A percentile compares a stretch with the other conserved stretches of the same genome.
These are phyloP conservation scores for Ogataea trehalophila DNA, from an alignment of 805 yeast species.

Conservation along the genomic window DNA sequence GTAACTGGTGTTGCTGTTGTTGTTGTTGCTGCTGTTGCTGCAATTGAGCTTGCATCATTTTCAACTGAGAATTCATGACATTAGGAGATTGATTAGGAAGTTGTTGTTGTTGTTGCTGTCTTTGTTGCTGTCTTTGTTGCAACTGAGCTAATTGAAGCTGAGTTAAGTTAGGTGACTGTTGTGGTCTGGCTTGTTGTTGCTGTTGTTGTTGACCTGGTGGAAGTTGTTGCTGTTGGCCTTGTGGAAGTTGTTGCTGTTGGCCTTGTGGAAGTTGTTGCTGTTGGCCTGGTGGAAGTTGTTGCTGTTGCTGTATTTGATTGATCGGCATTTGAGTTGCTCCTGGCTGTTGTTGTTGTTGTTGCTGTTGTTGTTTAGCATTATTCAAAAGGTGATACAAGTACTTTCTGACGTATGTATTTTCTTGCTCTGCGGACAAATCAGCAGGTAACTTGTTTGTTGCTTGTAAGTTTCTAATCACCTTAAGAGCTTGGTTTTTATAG, in stretches of 20 bases:
- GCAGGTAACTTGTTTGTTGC: constrained; percentile 29
- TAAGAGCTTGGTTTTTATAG: constrained; percentile 32
- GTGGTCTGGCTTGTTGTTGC: constrained; percentile 14
- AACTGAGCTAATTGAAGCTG: constrained; percentile 4
- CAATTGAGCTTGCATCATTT: constrained; percentile 20
- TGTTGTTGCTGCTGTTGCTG: constrained; percentile 27
- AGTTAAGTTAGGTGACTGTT: constrained; percentile 8
- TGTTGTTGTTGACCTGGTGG: constrained; percentile 7
- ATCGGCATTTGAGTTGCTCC: constrained; percentile 17
- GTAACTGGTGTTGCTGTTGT: constrained; percentile 12
- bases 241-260: constrained; percentile 12
- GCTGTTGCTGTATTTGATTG: constrained; percentile 19
- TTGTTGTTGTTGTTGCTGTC: constrained; percentile 1
- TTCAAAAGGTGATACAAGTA: constrained; percentile 28
- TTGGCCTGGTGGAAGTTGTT: constrained; percentile 8
- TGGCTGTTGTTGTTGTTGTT: constrained; percentile 17
- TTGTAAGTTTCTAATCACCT: constrained; percentile 31
- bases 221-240: constrained; percentile 7
- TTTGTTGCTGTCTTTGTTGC: constrained; percentile 7
- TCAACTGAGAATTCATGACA: constrained; percentile 11
- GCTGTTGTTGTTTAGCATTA: constrained; percentile 17
- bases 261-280: constrained; percentile 7
- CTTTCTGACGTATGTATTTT: constrained; percentile 30
- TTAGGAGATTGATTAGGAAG: constrained; percentile 11
- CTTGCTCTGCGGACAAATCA: constrained; percentile 31